Evolutionary conservation across 2,329 filamentous ascomycete species (phyloP).

Genomic region (Alternaria dauci): DNA sequence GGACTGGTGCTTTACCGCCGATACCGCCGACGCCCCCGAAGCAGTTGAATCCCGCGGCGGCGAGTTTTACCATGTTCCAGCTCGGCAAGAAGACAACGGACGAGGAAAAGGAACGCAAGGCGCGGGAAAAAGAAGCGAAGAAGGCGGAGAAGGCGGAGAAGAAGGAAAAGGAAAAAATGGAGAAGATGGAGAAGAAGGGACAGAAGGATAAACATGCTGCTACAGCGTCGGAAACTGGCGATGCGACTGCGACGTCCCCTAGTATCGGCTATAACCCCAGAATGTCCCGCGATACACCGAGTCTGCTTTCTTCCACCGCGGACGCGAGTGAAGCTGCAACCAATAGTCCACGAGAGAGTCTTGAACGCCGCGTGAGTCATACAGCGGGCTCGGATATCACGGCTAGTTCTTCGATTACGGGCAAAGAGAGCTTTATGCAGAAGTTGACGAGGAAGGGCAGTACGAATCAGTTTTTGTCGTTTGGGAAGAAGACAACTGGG

Average conservation of each 20-base stretch:
- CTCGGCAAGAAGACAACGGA: constrained; percentile 45
- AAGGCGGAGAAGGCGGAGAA: constrained; percentile 44
- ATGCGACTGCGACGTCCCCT: constrained; percentile 5
- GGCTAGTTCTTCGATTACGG: constrained; percentile 8
- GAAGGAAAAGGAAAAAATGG: constrained; percentile 51
- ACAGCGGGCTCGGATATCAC: constrained; percentile 22
- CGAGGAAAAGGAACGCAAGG: constrained; percentile 43
- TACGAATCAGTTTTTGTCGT: constrained; percentile 56
- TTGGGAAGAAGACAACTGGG: constrained; percentile 55
- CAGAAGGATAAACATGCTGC: constrained; percentile 43
- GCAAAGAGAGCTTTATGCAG: constrained; percentile 60
- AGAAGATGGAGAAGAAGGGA: constrained; percentile 46
- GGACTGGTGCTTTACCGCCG: constrained; percentile 28
- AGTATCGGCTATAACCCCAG: constrained; percentile 34
- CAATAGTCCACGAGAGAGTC: constrained; percentile 50
- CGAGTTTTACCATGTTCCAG: constrained; percentile 72
- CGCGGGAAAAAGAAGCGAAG: constrained; percentile 47
- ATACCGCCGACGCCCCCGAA: constrained; percentile 59
- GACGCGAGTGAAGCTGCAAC: constrained; percentile 37
- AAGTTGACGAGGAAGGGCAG: constrained; percentile 59
- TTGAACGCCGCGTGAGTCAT: constrained; percentile 52
- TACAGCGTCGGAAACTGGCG: constrained; percentile 38
- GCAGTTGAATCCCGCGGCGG: constrained; percentile 84
- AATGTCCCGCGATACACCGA: constrained; percentile 54
- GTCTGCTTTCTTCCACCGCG: constrained; percentile 54